Evolutionary conservation across 345 rosid genomes (phyloP), one percentile per base, ranked within the genome.

Genomic region (Raphanus raphanistrum): DNA sequence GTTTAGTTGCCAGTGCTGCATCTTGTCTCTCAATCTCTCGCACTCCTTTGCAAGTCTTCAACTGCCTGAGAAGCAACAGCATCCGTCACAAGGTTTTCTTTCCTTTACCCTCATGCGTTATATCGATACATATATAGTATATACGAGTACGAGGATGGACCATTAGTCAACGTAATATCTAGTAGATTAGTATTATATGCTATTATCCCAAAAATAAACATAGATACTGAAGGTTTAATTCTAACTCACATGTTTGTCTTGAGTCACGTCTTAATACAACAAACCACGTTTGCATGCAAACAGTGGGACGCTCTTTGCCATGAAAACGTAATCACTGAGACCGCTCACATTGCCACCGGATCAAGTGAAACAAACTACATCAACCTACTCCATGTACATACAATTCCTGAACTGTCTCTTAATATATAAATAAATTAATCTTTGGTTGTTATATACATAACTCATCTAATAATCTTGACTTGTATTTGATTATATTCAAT

Each of bases 261-360:
- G 21, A 50, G 17, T 50, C 55, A 16, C 55, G 21, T 50, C 55
- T 50, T 50, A 50, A 50, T 21, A 21, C 55, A n/a, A 50, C 55
- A 50, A 50, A 50, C 17, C 8, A 50, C 55, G 55, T 50, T 50
- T 50, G 64, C 66, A 43, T 73, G 28, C 67, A 35, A 38, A 15
- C 84, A 94, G 98, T 92, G 97, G 98, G 98, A 92, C 69, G 79
- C 86, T 11, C 89, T 90, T 15, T 79, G 81, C 29, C 63, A 66
- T 65, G 87, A 85, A 13, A 74, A 67, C 13, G 79, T 74, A 8
- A 81, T 86, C 69, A 74, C 73, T 2, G 90, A 88, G 81, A 66
- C 89, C 5, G 85, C 78, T 52, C 83, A 65, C 63, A 66, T 90
- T 74, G 16, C 72, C 45, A 85, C 70, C 16, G 92, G 92, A 45